phyloP scores from a whole-genome alignment of 345 rosid genomes.

The Rhodomyrtus tomentosa region DNA sequence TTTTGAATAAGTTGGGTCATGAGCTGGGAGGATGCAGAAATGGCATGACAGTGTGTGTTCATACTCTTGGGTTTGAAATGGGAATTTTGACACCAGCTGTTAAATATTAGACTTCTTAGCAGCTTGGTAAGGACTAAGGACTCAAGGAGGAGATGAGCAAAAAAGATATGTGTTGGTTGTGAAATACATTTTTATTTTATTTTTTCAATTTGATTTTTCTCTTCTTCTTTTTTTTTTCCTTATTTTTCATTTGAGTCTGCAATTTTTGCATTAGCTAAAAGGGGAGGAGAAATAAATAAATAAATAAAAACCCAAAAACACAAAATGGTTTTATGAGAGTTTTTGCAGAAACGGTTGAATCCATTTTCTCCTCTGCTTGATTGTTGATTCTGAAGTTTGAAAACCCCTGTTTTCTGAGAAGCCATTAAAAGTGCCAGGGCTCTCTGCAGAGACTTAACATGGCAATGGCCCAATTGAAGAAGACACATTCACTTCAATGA shows the following conservation, averaged over 20 bases:
- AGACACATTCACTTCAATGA: background rate
- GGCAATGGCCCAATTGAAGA: background rate
- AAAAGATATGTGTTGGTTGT: background rate
- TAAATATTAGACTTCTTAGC: slow-evolving; percentile 43
- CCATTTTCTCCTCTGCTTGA: background rate
- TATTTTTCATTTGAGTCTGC: background rate
- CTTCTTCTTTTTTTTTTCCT: background rate
- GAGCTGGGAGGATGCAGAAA: slow-evolving; percentile 11
- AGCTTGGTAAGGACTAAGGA: slow-evolving; percentile 9
- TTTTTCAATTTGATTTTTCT: background rate
- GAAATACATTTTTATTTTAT: background rate
- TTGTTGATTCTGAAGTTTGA: background rate
- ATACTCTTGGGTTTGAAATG: slow-evolving; percentile 19
- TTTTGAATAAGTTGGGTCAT: slow-evolving; percentile 20
- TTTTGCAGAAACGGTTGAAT: background rate
- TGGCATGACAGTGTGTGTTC: slow-evolving; percentile 3
- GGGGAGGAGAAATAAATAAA: background rate
- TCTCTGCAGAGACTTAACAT: background rate
- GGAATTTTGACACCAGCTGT: slow-evolving; percentile 28
- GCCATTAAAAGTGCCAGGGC: background rate
- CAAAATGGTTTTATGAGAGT: background rate
- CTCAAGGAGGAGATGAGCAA: background rate
- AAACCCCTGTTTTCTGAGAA: background rate
- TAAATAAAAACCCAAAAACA: background rate
- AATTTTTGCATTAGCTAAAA: background rate